A percentile compares a stretch with the other conserved stretches of the same genome.
These are phyloP conservation scores for Citrullus mucosospermus DNA, from an alignment of 306 rosid species.

Conservation along the genomic window DNA sequence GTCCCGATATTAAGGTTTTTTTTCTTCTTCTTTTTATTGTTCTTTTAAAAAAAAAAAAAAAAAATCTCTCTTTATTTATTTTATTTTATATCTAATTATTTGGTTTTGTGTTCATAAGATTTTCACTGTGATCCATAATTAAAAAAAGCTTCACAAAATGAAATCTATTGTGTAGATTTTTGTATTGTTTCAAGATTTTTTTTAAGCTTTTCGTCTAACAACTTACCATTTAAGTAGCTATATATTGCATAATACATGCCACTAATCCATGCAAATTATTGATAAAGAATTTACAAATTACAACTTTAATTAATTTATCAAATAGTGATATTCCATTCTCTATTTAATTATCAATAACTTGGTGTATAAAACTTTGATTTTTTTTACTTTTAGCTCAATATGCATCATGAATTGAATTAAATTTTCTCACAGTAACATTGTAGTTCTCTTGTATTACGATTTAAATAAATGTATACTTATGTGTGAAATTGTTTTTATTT, in stretches of 20 bases:
- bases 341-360: background rate
- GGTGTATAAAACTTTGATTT: background rate
- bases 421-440: background rate
- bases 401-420: background rate
- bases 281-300: too few species aligned
- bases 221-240: background rate
- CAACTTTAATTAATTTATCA: background rate
- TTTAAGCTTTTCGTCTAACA: background rate
- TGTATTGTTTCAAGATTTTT: background rate
- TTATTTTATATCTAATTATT: background rate
- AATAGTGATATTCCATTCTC: background rate
- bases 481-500: background rate
- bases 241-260: background rate
- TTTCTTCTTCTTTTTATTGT: too few species aligned
- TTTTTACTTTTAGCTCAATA: background rate
- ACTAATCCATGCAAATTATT: background rate
- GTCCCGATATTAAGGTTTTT: slow-evolving; percentile 84
- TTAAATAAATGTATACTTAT: too few species aligned
- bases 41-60: too few species aligned
- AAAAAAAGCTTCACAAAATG: background rate
- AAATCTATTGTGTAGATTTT: background rate
- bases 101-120: background rate
- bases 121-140: background rate
- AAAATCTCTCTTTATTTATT: background rate
- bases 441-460: too few species aligned